These are phyloP conservation scores for Penicillium italicum DNA, from an alignment of 2,329 filamentous ascomycete species.

Conservation along the genomic window DNA sequence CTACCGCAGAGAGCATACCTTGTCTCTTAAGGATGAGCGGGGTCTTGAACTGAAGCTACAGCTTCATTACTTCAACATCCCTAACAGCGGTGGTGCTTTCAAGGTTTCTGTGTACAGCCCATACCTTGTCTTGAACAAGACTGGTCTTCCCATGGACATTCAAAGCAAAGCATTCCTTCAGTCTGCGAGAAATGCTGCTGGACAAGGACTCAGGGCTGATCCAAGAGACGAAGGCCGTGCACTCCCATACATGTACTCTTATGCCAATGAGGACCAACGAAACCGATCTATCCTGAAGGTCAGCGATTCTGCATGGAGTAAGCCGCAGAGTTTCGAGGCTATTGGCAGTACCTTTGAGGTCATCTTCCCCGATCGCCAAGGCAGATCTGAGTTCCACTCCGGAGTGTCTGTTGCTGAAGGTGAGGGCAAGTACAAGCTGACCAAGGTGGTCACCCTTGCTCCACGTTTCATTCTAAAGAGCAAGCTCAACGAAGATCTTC, in stretches of 20 bases:
- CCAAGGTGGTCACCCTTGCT: conserved; percentile 88
- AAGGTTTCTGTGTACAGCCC: conserved; percentile 92
- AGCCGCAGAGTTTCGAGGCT: conserved; percentile 94
- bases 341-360: conserved; percentile 92
- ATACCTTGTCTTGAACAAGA: conserved; percentile 93
- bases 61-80: conserved; percentile 85
- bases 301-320: conserved; percentile 91
- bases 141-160: conserved; percentile 81
- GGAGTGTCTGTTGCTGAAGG: conserved; percentile 86
- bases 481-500: conserved; percentile 80
- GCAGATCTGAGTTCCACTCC: conserved; percentile 78
- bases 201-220: conserved; percentile 64
- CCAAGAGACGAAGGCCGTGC: conserved; percentile 57
- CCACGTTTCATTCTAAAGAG: conserved; percentile 94
- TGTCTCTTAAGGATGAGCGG: conserved; percentile 80
- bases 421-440: conserved; percentile 96
- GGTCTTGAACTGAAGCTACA: conserved; percentile 75
- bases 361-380: conserved; percentile 68
- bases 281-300: conserved; percentile 87
- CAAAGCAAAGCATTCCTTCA: conserved; percentile 87
- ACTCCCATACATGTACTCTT: conserved; percentile 94
- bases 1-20: conserved; percentile 74
- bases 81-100: conserved; percentile 91
- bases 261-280: conserved; percentile 78
- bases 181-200: conserved; percentile 75